Evolutionary conservation across 2,329 filamentous ascomycete genomes (phyloP).

Genomic region (Diaporthe batatas): DNA sequence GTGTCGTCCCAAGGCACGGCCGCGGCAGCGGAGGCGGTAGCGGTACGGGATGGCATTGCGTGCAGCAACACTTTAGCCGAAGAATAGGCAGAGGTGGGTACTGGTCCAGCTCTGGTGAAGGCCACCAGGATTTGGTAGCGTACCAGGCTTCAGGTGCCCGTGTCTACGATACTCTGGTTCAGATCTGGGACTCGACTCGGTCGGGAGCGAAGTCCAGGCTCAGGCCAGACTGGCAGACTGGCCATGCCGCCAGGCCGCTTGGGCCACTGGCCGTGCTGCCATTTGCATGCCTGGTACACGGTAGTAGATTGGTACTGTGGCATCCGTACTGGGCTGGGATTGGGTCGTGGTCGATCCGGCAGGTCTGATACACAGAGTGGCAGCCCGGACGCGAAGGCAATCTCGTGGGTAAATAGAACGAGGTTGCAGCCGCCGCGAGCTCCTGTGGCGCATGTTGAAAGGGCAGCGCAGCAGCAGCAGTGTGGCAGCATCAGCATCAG

Average conservation of each 20-base stretch:
- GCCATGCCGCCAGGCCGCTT: background rate
- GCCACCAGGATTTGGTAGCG: background rate
- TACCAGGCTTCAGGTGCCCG: slow-evolving; percentile 2
- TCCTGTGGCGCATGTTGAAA: slow-evolving; percentile 13
- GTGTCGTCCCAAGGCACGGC: slow-evolving; percentile 31
- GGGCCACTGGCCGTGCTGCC: background rate
- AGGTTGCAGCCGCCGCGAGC: slow-evolving; percentile 31
- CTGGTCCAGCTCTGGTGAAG: slow-evolving; percentile 18
- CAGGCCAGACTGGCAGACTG: no score
- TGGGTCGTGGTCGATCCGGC: slow-evolving; percentile 33
- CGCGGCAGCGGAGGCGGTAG: slow-evolving; percentile 9
- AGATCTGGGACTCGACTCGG: background rate
- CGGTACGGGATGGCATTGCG: slow-evolving; percentile 30
- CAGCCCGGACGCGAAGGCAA: slow-evolving; percentile 27
- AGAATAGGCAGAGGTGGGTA: slow-evolving; percentile 34
- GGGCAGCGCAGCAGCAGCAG: background rate
- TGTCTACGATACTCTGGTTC: slow-evolving; percentile 13
- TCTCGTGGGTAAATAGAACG: slow-evolving; percentile 29
- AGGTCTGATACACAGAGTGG: slow-evolving; percentile 34
- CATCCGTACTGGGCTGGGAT: slow-evolving; percentile 16
- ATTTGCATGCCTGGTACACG: no score
- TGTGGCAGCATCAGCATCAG: background rate
- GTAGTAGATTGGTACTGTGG: background rate
- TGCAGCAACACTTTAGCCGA: slow-evolving; percentile 32
- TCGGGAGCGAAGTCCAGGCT: background rate